Evolutionary conservation across 2,329 filamentous ascomycete species (phyloP), one percentile per base, ranked within the genome.

Genomic region (Aspergillus japonicus): DNA sequence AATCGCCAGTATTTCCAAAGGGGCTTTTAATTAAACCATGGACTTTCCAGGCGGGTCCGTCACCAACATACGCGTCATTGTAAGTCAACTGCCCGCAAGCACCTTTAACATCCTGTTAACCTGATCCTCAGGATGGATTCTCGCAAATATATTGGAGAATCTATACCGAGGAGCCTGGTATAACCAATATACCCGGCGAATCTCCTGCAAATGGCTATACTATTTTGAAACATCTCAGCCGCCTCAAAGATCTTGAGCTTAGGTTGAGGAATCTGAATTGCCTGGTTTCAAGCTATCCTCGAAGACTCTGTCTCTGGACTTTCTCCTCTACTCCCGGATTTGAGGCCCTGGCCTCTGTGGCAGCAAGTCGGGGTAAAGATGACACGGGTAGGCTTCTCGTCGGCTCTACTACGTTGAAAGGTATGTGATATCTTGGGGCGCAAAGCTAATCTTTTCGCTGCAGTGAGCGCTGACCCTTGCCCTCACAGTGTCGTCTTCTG

Each of bases 71-170:
- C 73, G 71, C 67, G 68, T 73, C 57, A 74, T 78, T 68, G 77
- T 79, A 71, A 66, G 77, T 72, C 48, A 58, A 8, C n/a, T 54
- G 33, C 47, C 26, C 24, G 21, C 50, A 39, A 26, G 26, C n/a
- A 23, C 47, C 33, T 19, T 39, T 24, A 33, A 21, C 24, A 26
- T 57, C 26, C 24, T 39, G 61, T 68, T 75, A 67, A 75, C 57
- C 11, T 42, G 31, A 11, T n/a, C 47, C 42, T 16, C 50, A 79
- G 77, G 75, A 78, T 70, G 75, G 75, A 35, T 78, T 77, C 67
- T 76, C 75, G 62, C 74, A 68, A 42, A 74, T 78, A 26, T 73
- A 78, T 57, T 79, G 77, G 75, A 76, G 75, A 64, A 73, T 77
- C 58, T 77, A 77, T 63, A 75, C 73, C 23, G 75, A 77, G 61